These are phyloP conservation scores for Brassica nigra DNA, from an alignment of 345 rosid species.

Conservation along the genomic window DNA sequence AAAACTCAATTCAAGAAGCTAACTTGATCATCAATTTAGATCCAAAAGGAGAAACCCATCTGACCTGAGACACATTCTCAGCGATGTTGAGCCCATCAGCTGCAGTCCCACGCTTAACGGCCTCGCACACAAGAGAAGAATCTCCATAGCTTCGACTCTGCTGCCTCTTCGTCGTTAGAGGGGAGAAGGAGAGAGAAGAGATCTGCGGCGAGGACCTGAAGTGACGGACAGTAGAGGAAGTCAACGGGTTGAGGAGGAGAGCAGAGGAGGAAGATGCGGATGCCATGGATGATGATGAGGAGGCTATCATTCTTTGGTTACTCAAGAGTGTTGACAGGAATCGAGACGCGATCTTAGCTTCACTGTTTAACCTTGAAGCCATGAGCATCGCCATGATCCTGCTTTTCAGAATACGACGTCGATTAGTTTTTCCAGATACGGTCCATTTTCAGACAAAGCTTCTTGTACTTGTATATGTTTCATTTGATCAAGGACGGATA, in stretches of 20 bases:
- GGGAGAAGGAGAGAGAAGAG: slow-evolving; percentile 34
- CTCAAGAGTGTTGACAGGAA: slow-evolving; percentile 10
- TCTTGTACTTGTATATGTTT: background rate
- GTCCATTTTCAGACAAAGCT: slow-evolving; percentile 26
- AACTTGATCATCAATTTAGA: background rate
- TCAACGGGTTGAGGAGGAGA: slow-evolving; percentile 45
- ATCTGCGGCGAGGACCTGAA: slow-evolving; percentile 32
- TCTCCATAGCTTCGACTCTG: slow-evolving; percentile 27
- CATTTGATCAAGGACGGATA: background rate
- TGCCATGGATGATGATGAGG: slow-evolving; percentile 23
- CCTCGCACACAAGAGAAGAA: slow-evolving; percentile 54
- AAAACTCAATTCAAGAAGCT: background rate
- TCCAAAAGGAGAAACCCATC: background rate
- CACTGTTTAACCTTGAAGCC: slow-evolving; percentile 26
- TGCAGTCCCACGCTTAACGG: slow-evolving; percentile 57
- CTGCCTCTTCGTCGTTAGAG: slow-evolving; percentile 29
- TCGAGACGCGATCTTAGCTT: slow-evolving; percentile 32
- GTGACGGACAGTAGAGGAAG: slow-evolving; percentile 43
- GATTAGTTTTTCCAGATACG: slow-evolving; percentile 16
- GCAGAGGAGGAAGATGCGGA: slow-evolving; percentile 48
- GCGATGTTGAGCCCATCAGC: slow-evolving; percentile 83
- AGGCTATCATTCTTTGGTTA: background rate
- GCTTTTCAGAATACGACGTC: slow-evolving; percentile 12
- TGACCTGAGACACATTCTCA: slow-evolving; percentile 77
- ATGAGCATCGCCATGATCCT: slow-evolving; percentile 37